Evolutionary conservation across 352 stramenopile genomes (phyloP), one percentile per base, ranked within the genome.

Genomic region (Vaucheria bursata): DNA sequence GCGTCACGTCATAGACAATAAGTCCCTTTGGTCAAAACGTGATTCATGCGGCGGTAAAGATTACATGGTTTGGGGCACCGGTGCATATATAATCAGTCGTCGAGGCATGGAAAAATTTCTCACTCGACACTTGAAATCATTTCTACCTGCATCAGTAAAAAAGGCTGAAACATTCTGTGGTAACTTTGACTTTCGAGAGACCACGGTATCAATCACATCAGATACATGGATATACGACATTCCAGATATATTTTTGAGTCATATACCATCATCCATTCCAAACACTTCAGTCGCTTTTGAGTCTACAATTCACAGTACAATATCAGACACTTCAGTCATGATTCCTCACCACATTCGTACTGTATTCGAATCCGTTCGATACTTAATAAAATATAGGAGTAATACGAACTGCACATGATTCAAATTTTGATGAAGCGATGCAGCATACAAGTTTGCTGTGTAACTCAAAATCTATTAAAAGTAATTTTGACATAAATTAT

Each of bases 191-290:
- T 38, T 69, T 34, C 59, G 29, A 8, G 34, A 69, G 5, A 69
- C 59, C 12, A 29, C 34, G 18, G 59, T 69, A 4, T 34, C 59
- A 12, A 18, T 38, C 5, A 29, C 33, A 38, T 34, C 59, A 34
- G 59, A 69, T 69, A 38, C 33, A 34, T 69, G 59, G 59, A 18
- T 69, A 38, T 69, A 69, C 33, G 59, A 69, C 18, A 4, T 69
- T 18, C 5, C 5, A 5, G 59, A 38, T 38, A 29, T 69, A 4
- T 69, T 34, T 69, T 6, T 69, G 59, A 69, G 59, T 29, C 6
- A 6, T 12, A 6, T 69, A 29, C 29, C 59, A 34, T 8, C 33
- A 29, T 69, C 33, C 33, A 29, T 38, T 18, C 59, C 59, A 38
- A 8, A 4, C 5, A 29, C 5, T 34, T 29, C 5, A 8, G 29